Evolutionary conservation across 176 grass and related monocot species (phyloP), one percentile per base, ranked within the genome.

Genomic region (Secale cereale): DNA sequence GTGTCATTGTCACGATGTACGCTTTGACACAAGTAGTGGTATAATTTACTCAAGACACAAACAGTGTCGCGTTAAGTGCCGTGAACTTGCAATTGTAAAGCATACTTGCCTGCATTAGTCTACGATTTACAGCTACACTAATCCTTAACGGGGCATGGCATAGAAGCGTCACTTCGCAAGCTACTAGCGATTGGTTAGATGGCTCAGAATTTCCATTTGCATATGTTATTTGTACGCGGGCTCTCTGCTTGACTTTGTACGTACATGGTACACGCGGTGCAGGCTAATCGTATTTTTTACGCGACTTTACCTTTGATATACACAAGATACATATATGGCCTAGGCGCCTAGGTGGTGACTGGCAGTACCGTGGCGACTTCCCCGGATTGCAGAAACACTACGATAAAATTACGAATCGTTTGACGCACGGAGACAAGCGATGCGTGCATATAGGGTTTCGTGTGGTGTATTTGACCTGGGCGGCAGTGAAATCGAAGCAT

Each of bases 181-280:
- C 36, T 27, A 45, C 41, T 43, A 43, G 41, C 41, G n/a, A 73
- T 73, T 73, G 37, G 61, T 78, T 61, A 30, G 31, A 79, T 59
- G 64, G 81, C 41, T 65, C 5, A 23, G 40, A 30, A 74, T 60
- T 79, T 29, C 43, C 27, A 3, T 43, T 31, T 29, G 25, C 11
- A 41, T 31, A 67, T 50, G n/a, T 72, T 40, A 43, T 61, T 50
- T 52, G 54, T 52, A 29, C 17, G 11, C 6, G 80, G 48, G 61
- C 25, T 29, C 52, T 83, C 29, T 65, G 7, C 56, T 52, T 74
- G 81, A 79, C 65, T 83, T 70, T 70, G n/a, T n/a, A n/a, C 16
- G 72, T 52, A 52, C 48, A n/a, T n/a, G n/a, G 45, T 50, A 17
- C 46, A 50, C 4, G 46, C 48, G 16, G 48, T 45, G 33, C 74